A percentile compares a stretch with the other conserved stretches of the same genome.
These are phyloP conservation scores for Candida sonorensis DNA, from an alignment of 805 yeast species.

Conservation along the genomic window DNA sequence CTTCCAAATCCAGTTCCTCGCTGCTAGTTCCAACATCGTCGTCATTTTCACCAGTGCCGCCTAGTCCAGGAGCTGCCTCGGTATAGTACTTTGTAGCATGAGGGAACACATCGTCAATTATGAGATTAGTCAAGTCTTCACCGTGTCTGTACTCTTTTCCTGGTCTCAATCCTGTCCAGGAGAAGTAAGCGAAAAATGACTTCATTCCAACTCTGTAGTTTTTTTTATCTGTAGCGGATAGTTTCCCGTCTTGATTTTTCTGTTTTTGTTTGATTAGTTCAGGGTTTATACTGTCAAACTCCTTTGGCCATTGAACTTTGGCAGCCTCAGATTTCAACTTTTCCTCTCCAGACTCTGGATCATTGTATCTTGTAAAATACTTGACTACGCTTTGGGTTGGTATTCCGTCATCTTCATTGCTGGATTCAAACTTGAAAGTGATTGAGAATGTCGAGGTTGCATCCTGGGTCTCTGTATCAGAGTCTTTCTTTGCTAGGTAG, in stretches of 20 bases:
- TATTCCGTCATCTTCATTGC: constrained; percentile 38
- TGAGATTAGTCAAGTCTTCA: constrained; percentile 64
- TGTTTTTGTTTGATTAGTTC: constrained; percentile 34
- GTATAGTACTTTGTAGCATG: constrained; percentile 79
- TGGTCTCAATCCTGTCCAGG: constrained; percentile 74
- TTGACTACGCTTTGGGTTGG: constrained; percentile 57
- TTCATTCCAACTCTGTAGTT: constrained; percentile 67
- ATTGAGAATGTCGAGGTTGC: constrained; percentile 47
- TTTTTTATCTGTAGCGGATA: constrained; percentile 48
- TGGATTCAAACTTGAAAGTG: constrained; percentile 50
- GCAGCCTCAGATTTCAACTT: constrained; percentile 47
- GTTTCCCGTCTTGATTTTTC: constrained; percentile 19
- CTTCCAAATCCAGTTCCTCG: constrained; percentile 47
- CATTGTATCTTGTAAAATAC: constrained; percentile 40
- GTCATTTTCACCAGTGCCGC: constrained; percentile 47
- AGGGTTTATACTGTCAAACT: constrained; percentile 52
- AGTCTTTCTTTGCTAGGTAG: no score
- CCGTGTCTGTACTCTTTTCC: constrained; percentile 77
- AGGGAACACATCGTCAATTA: constrained; percentile 78
- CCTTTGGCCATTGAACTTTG: constrained; percentile 63
- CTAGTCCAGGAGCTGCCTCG: constrained; percentile 58
- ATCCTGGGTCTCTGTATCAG: constrained; percentile 22
- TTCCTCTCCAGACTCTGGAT: constrained; percentile 47
- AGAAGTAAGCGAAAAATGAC: constrained; percentile 82
- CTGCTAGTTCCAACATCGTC: constrained; percentile 32